Base-by-base conservation (phyloP, 805 yeast genomes). In the Cyberlindnera suaveolens region DNA sequence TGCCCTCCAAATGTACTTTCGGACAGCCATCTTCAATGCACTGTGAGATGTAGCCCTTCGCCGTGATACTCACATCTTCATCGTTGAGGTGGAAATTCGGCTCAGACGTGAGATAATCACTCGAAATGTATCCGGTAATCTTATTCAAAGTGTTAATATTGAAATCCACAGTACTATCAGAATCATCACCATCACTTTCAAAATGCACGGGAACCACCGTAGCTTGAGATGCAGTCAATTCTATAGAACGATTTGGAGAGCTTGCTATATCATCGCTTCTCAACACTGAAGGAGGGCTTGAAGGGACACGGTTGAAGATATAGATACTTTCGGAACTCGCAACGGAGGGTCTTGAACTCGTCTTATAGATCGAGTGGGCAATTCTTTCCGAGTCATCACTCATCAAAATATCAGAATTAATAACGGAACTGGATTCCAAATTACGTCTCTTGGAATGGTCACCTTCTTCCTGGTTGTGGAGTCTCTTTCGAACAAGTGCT, bases 21-120 rank as follows among this genome's bases (percentile, higher is more conserved):
- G 76, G 66, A 8, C 56, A 48, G 6, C 70, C 67, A 35, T 72
- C 67, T 47, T 77, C 83, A 46, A 80, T 75, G 3, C 74, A 63
- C 4, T 61, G 56, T 11, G 71, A 60, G 14, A 79, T 68, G 4
- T 67, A 57, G 4, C 65, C 64, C 15, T 72, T 51, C 0, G 80
- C 80, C 5, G 34, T 38, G 10, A 44, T 39, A 2, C 31, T 45
- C 23, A 35, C 17, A 16, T 51, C 57, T 10, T 55, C 54, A 13
- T 47, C 49, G 14, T 40, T 37, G n/a, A 34, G 64, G 45, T 15
- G 45, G 43, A 23, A 40, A 7, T 41, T 42, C n/a, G 45, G 47
- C 29, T 52, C 56, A 3, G 52, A 55, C 2, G 39, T 36, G 5
- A 49, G 26, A 13, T 33, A 41, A 43, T 57, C 61, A 20, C 54